Conservation (phyloP, 2,329 filamentous ascomycete species). For the Onygena corvina region DNA sequence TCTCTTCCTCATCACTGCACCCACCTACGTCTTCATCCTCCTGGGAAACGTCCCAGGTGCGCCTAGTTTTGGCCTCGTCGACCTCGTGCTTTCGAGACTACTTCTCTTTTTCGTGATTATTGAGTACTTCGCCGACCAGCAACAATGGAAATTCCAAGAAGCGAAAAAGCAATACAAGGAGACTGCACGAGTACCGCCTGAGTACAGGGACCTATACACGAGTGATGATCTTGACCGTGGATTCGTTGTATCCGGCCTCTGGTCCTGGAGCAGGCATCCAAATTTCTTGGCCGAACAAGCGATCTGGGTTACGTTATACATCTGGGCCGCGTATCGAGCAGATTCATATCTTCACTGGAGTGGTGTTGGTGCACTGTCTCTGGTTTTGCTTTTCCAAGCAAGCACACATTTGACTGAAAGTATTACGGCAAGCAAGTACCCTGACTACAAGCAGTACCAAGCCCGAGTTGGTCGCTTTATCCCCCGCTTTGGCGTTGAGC, state of each 20-base stretch:
- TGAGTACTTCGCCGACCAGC: conserved; percentile 74
- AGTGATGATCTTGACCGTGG: conserved; percentile 76
- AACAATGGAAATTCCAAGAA: conserved; percentile 81
- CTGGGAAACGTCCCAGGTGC: conserved; percentile 50
- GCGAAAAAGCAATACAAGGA: conserved; percentile 67
- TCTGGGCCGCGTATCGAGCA: conserved; percentile 71
- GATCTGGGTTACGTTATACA: conserved; percentile 78
- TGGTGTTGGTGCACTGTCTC: conserved; percentile 52
- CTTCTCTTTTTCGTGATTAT: conserved; percentile 49
- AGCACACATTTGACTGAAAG: conserved; percentile 80
- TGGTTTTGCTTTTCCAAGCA: conserved; percentile 73
- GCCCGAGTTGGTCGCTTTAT: conserved; percentile 70
- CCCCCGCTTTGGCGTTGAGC: conserved; percentile 37
- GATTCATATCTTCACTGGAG: conserved; percentile 68
- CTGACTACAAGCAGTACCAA: conserved; percentile 79
- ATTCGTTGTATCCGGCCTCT: conserved; percentile 74
- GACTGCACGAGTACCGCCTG: conserved; percentile 55
- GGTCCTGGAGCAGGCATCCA: conserved; percentile 79
- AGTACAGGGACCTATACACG: conserved; percentile 41
- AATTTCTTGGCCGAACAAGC: conserved; percentile 90
- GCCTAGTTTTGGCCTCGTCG: conserved; percentile 46
- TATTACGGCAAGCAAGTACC: conserved; percentile 71
- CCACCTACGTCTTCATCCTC: conserved; percentile 67
- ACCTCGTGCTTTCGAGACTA: conserved; percentile 44
- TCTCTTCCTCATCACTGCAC: conserved; percentile 64